Evolutionary conservation across 2,329 filamentous ascomycete genomes (phyloP).

Genomic region (Leptographium wingfieldii): DNA sequence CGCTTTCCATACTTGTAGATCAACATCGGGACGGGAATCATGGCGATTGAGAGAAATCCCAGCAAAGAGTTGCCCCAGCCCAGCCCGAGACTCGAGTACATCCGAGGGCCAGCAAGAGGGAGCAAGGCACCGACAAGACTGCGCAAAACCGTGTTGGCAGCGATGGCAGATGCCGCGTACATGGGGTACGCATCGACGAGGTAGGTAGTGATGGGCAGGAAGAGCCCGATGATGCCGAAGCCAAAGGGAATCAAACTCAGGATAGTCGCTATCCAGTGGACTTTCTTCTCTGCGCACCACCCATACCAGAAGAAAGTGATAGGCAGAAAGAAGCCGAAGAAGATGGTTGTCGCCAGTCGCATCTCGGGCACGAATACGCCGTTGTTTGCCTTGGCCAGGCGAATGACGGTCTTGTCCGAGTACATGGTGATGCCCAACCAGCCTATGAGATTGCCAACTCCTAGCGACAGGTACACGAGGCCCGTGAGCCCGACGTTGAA

Average conservation of each 20-base stretch:
- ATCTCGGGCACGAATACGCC: constrained; percentile 22
- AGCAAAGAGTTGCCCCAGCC: constrained; percentile 25
- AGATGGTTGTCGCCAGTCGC: constrained; percentile 18
- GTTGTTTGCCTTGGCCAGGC: constrained; percentile 23
- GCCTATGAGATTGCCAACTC: constrained; percentile 16
- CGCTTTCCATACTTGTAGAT: constrained; percentile 39
- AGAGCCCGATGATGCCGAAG: constrained; percentile 19
- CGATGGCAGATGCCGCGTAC: constrained; percentile 46
- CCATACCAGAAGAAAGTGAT: constrained; percentile 25
- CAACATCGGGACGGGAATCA: constrained; percentile 37
- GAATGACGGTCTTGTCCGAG: constrained; percentile 25
- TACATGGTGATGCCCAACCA: constrained; percentile 18
- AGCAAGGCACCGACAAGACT: constrained; percentile 41
- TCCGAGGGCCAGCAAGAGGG: constrained; percentile 39
- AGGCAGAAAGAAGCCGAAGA: constrained; percentile 17
- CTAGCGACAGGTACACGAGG: constrained; percentile 34
- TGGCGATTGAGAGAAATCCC: constrained; percentile 32
- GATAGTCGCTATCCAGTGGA: constrained; percentile 22
- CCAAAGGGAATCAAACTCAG: constrained; percentile 19
- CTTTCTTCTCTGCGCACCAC: constrained; percentile 17
- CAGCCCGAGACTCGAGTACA: constrained; percentile 44
- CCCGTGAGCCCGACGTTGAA: constrained; percentile 32
- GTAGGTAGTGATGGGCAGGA: constrained; percentile 29
- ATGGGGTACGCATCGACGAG: constrained; percentile 47
- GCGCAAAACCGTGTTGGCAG: constrained; percentile 45